Conservation (phyloP, 306 rosid species). For the Lathyrus aphaca region DNA sequence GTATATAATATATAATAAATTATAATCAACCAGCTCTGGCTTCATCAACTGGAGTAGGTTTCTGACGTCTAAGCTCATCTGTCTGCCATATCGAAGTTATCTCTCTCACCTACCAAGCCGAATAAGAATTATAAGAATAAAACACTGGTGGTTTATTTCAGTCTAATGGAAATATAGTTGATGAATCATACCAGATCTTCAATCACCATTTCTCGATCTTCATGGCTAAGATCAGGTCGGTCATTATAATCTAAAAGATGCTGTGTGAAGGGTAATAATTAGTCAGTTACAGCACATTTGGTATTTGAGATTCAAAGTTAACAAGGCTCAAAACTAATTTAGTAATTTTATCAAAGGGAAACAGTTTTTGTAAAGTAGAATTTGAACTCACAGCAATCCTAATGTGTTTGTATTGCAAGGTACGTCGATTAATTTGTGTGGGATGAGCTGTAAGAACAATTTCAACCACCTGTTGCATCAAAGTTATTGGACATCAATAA, state of each 20-base stretch:
- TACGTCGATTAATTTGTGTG: constrained; percentile 96
- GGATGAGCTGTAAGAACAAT: constrained; percentile 99
- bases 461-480: constrained; percentile 73
- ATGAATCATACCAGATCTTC: constrained; percentile 84
- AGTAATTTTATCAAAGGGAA: not conserved
- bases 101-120: constrained; percentile 79
- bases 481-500: constrained; percentile 4
- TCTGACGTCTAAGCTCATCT: constrained; percentile 88
- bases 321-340: constrained; percentile 3
- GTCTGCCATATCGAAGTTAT: constrained; percentile 97
- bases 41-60: constrained; percentile 93
- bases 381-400: constrained; percentile 71
- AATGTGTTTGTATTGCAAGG: constrained; percentile 86
- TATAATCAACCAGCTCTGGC: constrained; percentile 53
- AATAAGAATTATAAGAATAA: constrained; percentile 33
- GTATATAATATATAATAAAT: constrained; percentile 7
- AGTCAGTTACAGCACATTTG: constrained; percentile 30
- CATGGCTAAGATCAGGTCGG: constrained; percentile 74
- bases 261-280: constrained; percentile 48
- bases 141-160: constrained; percentile 14
- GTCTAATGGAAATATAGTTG: constrained; percentile 28
- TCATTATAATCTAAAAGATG: constrained; percentile 84
- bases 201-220: constrained; percentile 84
- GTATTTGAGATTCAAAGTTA: constrained; percentile 35
- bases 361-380: not conserved